Evolutionary conservation across 1,139 yeast genomes (phyloP), one percentile per base, ranked within the genome.

Genomic region (Candida sanyaensis): DNA sequence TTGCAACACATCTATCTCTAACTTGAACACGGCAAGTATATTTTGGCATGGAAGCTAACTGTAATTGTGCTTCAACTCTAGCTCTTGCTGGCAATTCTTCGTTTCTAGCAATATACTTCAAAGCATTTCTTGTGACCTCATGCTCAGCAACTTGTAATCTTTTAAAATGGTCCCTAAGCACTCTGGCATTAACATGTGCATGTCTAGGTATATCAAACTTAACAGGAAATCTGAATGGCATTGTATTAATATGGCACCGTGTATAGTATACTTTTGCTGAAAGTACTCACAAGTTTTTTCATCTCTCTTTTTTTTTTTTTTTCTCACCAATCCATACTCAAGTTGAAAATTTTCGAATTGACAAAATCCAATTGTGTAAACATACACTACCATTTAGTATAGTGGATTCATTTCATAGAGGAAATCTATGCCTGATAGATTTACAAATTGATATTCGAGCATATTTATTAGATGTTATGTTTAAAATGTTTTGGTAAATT

Each of bases 11-110:
- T 64, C 99, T 80, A 65, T 90, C 84, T 62, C 83, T 84, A 49
- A 91, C 78, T 63, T 90, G 96, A 21, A 85, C 84, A 57, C 78
- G 76, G 47, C 96, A 78, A 1, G 97, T 88, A 67, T 88, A 89
- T 60, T 86, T 84, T 23, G 99, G 99, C 96, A 93, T 86, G 24
- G 91, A 77, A 8, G 95, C 79, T 49, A 93, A 79, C 65, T 92
- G 96, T 51, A 93, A 75, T 66, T 93, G 99, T 2, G 99, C 99
- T 68, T 91, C 97, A 44, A 93, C 71, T 60, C 99, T 80, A 11
- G 88, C 88, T 64, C 86, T 83, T 59, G 93, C 81, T 24, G 98
- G 97, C 46, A 93, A 75, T 31, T 91, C 86, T 13, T 96, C 86
- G 73, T 93, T 95, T 70, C 96, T 82, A 34, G 97, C 88, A 56